Base-by-base conservation (phyloP, 2,329 filamentous ascomycete species). In the Periconia digitata region DNA sequence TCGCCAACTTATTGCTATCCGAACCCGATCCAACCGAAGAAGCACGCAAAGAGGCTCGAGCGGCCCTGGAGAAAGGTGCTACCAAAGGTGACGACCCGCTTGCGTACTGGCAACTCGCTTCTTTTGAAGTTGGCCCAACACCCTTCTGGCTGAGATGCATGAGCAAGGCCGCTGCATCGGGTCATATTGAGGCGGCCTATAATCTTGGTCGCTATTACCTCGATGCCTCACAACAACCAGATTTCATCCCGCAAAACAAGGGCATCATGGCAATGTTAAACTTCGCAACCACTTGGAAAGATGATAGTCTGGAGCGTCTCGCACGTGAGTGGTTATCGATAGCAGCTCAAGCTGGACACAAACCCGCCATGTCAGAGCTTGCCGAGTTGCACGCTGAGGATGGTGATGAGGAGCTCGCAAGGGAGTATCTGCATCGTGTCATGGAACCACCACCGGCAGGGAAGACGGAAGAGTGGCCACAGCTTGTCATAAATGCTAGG, bases 141-240 rank as follows among this genome's bases (percentile, higher is more conserved):
- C 56, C 57, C 24, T 56, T 64, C 2, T 78, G 76, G 75, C 58
- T 77, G 8, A 69, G 69, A 47, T 70, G 72, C 51, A 72, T 72
- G 44, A 76, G 64, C 27, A 77, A 77, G 63, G 74, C 75, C 2
- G 76, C 75, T 3, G 67, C 70, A 10, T 70, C 69, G 6, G 69
- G 71, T 1, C 67, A 75, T 42, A 47, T 58, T 6, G 65, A 67
- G 44, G 73, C 75, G 8, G 68, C 66, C 22, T 63, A 69, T 29
- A 49, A 66, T 10, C 58, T 78, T 8, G 74, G 59, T 2, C 50
- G 60, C 16, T 77, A 73, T 56, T 77, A 77, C 49, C 66, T 59
- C 2, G 53, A 67, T 21, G 66, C 68, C 48, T 70, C 71, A 48
- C 22, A 35, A 5, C 37, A 49, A 3, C 50, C 55, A 1, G 45